These are phyloP conservation scores for Prunus padus DNA, from an alignment of 306 rosid genomes.

Conservation along the genomic window DNA sequence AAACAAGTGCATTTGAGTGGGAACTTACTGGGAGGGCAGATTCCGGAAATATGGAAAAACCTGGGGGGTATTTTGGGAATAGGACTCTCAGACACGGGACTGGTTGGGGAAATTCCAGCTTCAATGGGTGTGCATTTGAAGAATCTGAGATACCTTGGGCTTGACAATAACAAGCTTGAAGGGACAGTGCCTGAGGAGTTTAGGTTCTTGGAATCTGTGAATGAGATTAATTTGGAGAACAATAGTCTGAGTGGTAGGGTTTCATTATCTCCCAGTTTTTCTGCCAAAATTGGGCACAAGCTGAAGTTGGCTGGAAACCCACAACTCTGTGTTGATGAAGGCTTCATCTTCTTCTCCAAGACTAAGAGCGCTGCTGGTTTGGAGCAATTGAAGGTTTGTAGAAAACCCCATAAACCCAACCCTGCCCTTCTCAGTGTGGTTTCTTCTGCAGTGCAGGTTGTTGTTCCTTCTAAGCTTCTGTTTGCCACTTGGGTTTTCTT, in stretches of 20 bases:
- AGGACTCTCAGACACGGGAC: conserved; percentile 63
- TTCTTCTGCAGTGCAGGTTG: conserved; percentile 36
- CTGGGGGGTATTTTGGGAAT: conserved; percentile 45
- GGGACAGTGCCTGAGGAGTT: conserved; percentile 70
- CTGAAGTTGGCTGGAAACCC: conserved; percentile 62
- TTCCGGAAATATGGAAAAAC: conserved; percentile 73
- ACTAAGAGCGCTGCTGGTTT: background rate
- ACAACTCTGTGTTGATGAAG: conserved; percentile 53
- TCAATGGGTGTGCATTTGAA: conserved; percentile 67
- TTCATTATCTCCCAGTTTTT: conserved; percentile 30
- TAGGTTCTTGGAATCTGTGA: conserved; percentile 40
- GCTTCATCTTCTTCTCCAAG: background rate
- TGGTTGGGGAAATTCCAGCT: conserved; percentile 58
- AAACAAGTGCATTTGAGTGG: conserved; percentile 73
- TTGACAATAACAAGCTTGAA: conserved; percentile 66
- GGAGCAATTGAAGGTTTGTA: conserved; percentile 36
- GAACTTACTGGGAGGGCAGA: conserved; percentile 61
- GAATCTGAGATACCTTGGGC: conserved; percentile 60
- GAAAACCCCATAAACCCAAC: conserved; percentile 33
- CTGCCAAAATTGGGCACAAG: conserved; percentile 38
- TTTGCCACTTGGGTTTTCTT: conserved; percentile 16
- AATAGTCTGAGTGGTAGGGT: conserved; percentile 70
- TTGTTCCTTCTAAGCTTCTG: conserved; percentile 21
- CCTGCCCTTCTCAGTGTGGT: conserved; percentile 38
- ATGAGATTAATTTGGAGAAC: conserved; percentile 77